A percentile compares a stretch with the other conserved stretches of the same genome.
Evolutionary conservation across 306 rosid species (phyloP).

Genomic region (Cicer arietinum): DNA sequence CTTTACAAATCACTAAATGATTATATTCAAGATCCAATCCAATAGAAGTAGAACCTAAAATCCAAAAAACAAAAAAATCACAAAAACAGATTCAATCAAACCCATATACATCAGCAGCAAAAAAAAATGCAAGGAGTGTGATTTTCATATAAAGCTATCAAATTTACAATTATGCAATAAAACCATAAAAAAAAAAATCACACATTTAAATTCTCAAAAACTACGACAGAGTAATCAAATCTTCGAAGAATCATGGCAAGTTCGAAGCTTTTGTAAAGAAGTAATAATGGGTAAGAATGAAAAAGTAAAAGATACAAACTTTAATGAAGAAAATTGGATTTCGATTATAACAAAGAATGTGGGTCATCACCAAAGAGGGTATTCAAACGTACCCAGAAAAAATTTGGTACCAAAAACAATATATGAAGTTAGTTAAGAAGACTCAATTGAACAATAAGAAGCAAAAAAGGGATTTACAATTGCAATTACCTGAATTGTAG

Average conservation of each 20-base stretch:
- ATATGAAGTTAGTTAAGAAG: background rate
- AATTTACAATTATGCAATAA: conserved; percentile 18
- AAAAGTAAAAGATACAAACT: conserved; percentile 18
- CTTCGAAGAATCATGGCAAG: conserved; percentile 27
- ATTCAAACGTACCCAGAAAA: background rate
- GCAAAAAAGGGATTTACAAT: background rate
- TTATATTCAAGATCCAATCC: conserved; percentile 50
- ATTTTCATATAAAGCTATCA: background rate
- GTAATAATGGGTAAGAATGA: background rate
- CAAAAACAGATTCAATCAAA: conserved; percentile 37
- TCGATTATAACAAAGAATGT: conserved; percentile 24
- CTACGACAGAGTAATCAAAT: background rate
- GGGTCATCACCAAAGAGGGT: background rate
- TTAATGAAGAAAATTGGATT: conserved; percentile 22
- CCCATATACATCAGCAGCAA: background rate
- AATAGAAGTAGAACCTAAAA: conserved; percentile 17
- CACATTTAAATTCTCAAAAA: background rate
- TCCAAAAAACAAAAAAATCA: background rate
- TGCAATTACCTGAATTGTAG: conserved; percentile 33
- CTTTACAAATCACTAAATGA: conserved; percentile 22
- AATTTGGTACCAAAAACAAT: background rate
- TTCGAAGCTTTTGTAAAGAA: background rate
- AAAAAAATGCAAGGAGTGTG: background rate
- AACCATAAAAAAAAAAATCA: background rate
- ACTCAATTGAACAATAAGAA: conserved; percentile 13